Evolutionary conservation across 257 asterid genomes (phyloP).

Genomic region (Coffea canephora): DNA sequence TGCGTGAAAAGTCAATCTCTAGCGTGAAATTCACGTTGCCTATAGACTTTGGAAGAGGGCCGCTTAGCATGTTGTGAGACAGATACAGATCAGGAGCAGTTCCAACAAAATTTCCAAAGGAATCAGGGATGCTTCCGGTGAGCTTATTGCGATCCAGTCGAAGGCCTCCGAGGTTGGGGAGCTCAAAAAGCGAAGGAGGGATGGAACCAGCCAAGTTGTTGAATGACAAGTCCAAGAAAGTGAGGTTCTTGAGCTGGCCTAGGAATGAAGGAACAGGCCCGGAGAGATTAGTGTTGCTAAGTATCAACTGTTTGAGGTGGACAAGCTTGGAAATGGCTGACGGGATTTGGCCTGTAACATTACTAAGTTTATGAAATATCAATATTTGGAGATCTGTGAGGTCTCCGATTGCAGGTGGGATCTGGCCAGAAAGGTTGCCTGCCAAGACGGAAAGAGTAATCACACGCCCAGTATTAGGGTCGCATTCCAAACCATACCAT

Average conservation of each 20-base stretch:
- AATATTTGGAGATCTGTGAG: slow-evolving; percentile 32
- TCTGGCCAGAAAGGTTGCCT: slow-evolving; percentile 43
- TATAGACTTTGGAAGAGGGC: slow-evolving; percentile 40
- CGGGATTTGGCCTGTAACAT: slow-evolving; percentile 40
- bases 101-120: slow-evolving; percentile 38
- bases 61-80: slow-evolving; percentile 60
- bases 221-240: slow-evolving; percentile 8
- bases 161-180: slow-evolving; percentile 31
- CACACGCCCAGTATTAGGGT: slow-evolving; percentile 42
- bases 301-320: slow-evolving; percentile 27
- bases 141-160: slow-evolving; percentile 49
- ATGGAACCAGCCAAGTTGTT: slow-evolving; percentile 4
- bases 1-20: slow-evolving; percentile 37
- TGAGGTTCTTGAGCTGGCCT: slow-evolving; percentile 32
- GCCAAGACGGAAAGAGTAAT: slow-evolving; percentile 22
- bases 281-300: slow-evolving; percentile 28
- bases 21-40: slow-evolving; percentile 28
- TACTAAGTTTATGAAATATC: slow-evolving; percentile 15
- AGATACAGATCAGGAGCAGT: slow-evolving; percentile 39
- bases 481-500: slow-evolving; percentile 45
- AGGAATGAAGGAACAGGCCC: slow-evolving; percentile 45
- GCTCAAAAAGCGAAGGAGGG: slow-evolving; percentile 39
- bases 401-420: slow-evolving; percentile 48
- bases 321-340: slow-evolving; percentile 26
- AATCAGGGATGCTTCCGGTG: slow-evolving; percentile 47